A percentile compares a stretch with the other conserved stretches of the same genome.
phyloP scores from a whole-genome alignment of 2,329 filamentous ascomycete species.

The Cryphonectria nitschkei region DNA sequence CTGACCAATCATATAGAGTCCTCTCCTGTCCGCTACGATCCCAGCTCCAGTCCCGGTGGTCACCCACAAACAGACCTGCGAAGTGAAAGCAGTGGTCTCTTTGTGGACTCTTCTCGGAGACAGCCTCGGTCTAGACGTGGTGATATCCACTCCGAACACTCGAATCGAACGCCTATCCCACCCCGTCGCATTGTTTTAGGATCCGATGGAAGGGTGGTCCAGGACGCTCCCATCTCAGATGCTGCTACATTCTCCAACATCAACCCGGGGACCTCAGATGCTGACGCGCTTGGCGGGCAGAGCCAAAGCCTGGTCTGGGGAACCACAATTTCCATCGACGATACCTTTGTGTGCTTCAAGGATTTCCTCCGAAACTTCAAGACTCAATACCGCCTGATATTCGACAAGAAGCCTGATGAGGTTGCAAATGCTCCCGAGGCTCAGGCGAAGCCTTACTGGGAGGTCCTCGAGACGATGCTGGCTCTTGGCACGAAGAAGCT shows the following conservation, averaged over 20 bases:
- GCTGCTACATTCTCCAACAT: constrained; percentile 63
- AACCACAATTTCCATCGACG: constrained; percentile 91
- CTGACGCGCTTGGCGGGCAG: constrained; percentile 80
- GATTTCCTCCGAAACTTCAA: constrained; percentile 93
- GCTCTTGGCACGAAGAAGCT: constrained; percentile 81
- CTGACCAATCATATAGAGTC: constrained; percentile 68
- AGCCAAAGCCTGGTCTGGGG: constrained; percentile 91
- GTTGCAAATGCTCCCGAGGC: constrained; percentile 71
- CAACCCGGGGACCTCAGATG: constrained; percentile 88
- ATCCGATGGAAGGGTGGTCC: constrained; percentile 60
- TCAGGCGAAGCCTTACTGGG: constrained; percentile 80
- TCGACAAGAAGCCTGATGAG: constrained; percentile 80
- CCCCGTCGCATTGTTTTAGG: constrained; percentile 62
- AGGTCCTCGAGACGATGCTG: constrained; percentile 88
- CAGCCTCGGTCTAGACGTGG: constrained; percentile 64
- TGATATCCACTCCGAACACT: constrained; percentile 83
- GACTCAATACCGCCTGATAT: constrained; percentile 90
- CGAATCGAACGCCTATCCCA: constrained; percentile 57
- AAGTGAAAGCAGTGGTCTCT: constrained; percentile 85
- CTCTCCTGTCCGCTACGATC: constrained; percentile 87
- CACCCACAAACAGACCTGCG: constrained; percentile 72
- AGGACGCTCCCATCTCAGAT: constrained; percentile 59
- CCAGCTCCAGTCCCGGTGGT: constrained; percentile 80
- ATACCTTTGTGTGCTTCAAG: constrained; percentile 85
- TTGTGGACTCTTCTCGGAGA: constrained; percentile 63